phyloP scores from a whole-genome alignment of 2,329 filamentous ascomycete species.

The Penicillium crustosum region DNA sequence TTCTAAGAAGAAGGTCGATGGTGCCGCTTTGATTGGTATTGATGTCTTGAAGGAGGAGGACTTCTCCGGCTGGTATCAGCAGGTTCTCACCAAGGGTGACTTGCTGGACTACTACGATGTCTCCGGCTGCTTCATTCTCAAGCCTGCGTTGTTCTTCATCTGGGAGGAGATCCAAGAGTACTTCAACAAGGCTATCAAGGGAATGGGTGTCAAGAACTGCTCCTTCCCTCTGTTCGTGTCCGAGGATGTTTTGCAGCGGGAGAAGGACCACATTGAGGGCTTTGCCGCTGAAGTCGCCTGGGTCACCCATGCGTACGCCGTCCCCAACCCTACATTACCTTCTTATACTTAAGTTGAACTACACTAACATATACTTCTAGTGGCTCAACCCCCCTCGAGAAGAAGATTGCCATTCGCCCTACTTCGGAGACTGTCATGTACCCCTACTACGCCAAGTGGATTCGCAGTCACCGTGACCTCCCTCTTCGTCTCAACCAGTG shows the following conservation, averaged over 20 bases:
- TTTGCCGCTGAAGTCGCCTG: slow-evolving; percentile 72
- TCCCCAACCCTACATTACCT: not conserved
- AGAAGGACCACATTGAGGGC: slow-evolving; percentile 98
- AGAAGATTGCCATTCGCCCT: slow-evolving; percentile 67
- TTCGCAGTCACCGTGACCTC: slow-evolving; percentile 91
- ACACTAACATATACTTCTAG: slow-evolving; percentile 46
- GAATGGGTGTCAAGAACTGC: slow-evolving; percentile 88
- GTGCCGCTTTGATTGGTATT: slow-evolving; percentile 75
- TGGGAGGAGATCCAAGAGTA: slow-evolving; percentile 65
- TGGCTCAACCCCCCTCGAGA: slow-evolving; percentile 90
- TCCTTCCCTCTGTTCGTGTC: slow-evolving; percentile 97
- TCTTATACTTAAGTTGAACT: not conserved
- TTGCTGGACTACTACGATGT: slow-evolving; percentile 99
- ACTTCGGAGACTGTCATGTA: slow-evolving; percentile 85
- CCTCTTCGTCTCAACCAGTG: slow-evolving; percentile 95
- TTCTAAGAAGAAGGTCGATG: slow-evolving; percentile 57
- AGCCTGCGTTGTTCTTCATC: slow-evolving; percentile 66
- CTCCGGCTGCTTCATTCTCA: slow-evolving; percentile 94
- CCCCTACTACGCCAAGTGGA: slow-evolving; percentile 95
- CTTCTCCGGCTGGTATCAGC: slow-evolving; percentile 95
- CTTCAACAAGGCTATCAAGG: slow-evolving; percentile 72
- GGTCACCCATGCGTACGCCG: slow-evolving; percentile 51
- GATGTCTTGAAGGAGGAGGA: slow-evolving; percentile 81
- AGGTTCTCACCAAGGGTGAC: slow-evolving; percentile 93
- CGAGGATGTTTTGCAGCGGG: slow-evolving; percentile 76